Evolutionary conservation across 1,284 basidiomycete genomes (phyloP).

Genomic region (Schizophyllum commune): DNA sequence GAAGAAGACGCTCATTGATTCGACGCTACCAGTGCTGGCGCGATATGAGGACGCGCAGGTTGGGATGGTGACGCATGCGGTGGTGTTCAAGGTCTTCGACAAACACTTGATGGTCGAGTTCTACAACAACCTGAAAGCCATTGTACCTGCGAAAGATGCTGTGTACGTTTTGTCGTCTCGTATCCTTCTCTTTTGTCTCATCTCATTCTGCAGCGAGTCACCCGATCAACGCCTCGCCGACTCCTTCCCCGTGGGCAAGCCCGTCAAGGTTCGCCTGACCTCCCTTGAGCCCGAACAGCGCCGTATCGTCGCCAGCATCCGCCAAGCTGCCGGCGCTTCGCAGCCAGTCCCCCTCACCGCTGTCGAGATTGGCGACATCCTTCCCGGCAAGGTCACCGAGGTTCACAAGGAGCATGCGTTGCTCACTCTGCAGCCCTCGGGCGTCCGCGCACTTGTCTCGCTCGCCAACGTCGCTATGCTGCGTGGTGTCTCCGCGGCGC

Average conservation of each 20-base stretch:
- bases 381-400: constrained; percentile 65
- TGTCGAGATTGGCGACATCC: constrained; percentile 71
- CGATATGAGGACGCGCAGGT: constrained; percentile 61
- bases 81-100: constrained; percentile 75
- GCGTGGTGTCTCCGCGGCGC: constrained; percentile 59
- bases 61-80: constrained; percentile 76
- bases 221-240: constrained; percentile 57
- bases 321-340: constrained; percentile 53
- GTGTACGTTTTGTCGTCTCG: constrained; percentile 41
- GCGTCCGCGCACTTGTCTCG: constrained; percentile 78
- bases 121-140: constrained; percentile 84
- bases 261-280: constrained; percentile 83
- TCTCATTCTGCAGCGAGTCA: constrained; percentile 44
- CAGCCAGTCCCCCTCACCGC: constrained; percentile 26
- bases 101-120: constrained; percentile 83
- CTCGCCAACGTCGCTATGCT: constrained; percentile 85
- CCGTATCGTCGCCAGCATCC: constrained; percentile 81
- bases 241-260: constrained; percentile 74
- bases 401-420: constrained; percentile 83
- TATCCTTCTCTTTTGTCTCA: background rate
- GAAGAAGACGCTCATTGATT: constrained; percentile 88
- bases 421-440: constrained; percentile 63
- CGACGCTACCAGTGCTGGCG: constrained; percentile 65
- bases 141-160: constrained; percentile 76
- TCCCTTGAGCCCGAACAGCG: constrained; percentile 56